These are phyloP conservation scores for Solanum phureja DNA, from an alignment of 257 asterid genomes.

Conservation along the genomic window DNA sequence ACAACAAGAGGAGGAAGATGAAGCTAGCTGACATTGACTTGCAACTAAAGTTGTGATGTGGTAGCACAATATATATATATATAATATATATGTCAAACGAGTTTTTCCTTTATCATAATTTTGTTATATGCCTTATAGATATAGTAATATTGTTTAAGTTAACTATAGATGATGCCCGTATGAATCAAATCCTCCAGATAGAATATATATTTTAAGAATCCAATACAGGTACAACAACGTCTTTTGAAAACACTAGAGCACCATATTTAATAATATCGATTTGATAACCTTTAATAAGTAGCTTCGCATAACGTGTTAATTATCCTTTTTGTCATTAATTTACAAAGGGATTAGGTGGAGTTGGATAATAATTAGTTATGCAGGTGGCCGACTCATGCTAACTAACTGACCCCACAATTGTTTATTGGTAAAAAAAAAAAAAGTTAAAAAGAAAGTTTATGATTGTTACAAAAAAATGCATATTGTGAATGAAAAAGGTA, in stretches of 20 bases:
- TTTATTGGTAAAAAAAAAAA: background rate
- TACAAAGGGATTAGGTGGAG: background rate
- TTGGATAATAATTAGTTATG: background rate
- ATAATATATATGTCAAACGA: background rate
- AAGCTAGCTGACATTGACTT: background rate
- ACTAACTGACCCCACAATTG: background rate
- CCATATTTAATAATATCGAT: background rate
- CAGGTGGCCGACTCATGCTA: background rate
- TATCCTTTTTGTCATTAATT: background rate
- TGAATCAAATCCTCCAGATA: background rate
- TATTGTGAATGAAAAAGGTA: background rate
- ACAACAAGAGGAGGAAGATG: background rate
- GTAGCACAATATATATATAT: background rate
- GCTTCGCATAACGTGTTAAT: background rate
- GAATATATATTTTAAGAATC: background rate
- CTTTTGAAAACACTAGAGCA: background rate
- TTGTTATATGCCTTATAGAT: background rate
- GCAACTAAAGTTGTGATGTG: background rate
- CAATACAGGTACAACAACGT: fast-evolving
- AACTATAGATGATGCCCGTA: background rate
- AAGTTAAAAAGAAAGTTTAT: background rate
- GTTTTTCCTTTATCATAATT: background rate
- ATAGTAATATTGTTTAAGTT: background rate
- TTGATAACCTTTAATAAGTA: background rate
- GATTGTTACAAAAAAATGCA: background rate